Base-by-base conservation (phyloP, 73 alveolate genomes). In the Paramecium bursaria region DNA sequence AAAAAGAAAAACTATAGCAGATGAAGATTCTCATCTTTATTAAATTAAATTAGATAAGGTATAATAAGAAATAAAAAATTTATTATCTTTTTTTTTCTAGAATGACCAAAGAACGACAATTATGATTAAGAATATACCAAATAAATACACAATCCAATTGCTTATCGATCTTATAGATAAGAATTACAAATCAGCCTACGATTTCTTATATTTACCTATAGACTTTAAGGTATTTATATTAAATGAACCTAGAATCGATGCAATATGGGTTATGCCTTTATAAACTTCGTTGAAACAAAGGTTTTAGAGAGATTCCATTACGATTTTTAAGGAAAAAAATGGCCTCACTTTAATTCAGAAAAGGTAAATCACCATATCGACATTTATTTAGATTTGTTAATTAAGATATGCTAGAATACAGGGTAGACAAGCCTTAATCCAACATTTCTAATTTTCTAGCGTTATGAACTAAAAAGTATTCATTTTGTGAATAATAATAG, bases 101-200 rank as follows among this genome's bases (percentile, higher is more conserved):
- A 27, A 74, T 15, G 93, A 85, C 74, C 80, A 93, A 25, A 85
- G 99, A 39, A 96, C 99, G 35, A 95, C 99, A 1, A 92, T 97
- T 50, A 97, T 97, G 99, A 93, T 97, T 49, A 96, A 96, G 75
- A 96, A 97, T 88, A 92, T 97, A 51, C 99, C 99, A 0, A 96
- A 96, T 88, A 95, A 96, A 75, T 97, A 94, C 73, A 91, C 96
- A 3, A 79, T 88, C 42, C 87, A 92, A 85, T 89, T 90, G 88
- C 90, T 97, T 31, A 75, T 92, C 61, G 86, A 85, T 26, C 87
- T 87, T 85, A 93, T 97, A 39, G 96, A 97, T 74, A 90, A 94
- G 74, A 88, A 91, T 50, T 95, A 94, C 76, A 74, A 88, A 73
- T 95, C 92, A n/a, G 61, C 90, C 11, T 91, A 86, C 46, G 95